Evolutionary conservation across 176 grass and related monocot genomes (phyloP).

Genomic region (Rhynchospora tenuis): DNA sequence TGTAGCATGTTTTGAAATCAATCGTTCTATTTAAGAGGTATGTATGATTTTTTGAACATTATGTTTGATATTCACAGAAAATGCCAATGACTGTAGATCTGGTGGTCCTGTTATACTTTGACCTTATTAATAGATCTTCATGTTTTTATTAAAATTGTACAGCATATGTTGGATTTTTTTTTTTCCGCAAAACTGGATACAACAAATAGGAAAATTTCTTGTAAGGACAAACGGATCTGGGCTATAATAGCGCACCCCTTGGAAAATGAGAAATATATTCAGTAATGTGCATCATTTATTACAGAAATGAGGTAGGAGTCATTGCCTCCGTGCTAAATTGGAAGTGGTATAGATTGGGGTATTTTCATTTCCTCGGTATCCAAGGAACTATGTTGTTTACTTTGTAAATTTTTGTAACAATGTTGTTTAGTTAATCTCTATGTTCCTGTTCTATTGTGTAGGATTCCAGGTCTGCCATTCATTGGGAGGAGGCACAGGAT

Average conservation of each 20-base stretch:
- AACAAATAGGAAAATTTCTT: neutral
- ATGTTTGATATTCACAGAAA: neutral
- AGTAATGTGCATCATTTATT: neutral
- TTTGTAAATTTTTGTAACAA: neutral
- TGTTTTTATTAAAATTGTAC: neutral
- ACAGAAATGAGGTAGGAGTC: neutral
- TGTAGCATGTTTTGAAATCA: neutral
- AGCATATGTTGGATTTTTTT: neutral
- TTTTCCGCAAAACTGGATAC: neutral
- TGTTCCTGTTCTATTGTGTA: slow-evolving; percentile 18
- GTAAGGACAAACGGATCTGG: neutral
- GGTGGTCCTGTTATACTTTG: neutral
- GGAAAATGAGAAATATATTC: neutral
- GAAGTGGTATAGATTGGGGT: neutral
- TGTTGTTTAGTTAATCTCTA: too few species aligned
- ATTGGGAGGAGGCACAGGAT: slow-evolving; percentile 90
- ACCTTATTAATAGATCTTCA: neutral
- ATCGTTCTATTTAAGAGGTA: neutral
- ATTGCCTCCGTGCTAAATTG: neutral
- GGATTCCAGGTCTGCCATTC: slow-evolving; percentile 98
- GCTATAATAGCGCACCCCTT: neutral
- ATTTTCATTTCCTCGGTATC: neutral
- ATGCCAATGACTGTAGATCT: neutral
- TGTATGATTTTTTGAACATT: neutral
- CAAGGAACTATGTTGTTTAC: neutral